Evolutionary conservation across 192 early-diverging fungal species (phyloP), one percentile per base, ranked within the genome.

Genomic region (Phycomyces blakesleeanus): DNA sequence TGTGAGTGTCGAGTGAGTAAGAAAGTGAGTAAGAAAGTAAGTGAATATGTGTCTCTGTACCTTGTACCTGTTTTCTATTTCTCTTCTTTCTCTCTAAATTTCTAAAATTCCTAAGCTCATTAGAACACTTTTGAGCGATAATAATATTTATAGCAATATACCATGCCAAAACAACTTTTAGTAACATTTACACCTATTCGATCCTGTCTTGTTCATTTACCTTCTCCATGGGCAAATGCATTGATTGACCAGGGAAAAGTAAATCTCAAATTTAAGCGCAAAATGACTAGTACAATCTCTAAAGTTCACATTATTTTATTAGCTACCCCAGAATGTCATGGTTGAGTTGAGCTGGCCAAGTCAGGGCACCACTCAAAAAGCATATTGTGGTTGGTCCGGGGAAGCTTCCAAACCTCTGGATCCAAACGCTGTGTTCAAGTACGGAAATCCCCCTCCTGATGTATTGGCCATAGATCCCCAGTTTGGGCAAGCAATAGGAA

Each of bases 121-220:
- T 34, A 2, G 29, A 34, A 34, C 2, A 5, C 29, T 7, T 34
- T 34, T 2, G 29, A 34, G 29, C 2, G 29, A 5, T 34, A 2
- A 34, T 34, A 34, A 34, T 7, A 34, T 2, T 5, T 5, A 34
- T 34, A 34, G 29, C 2, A 34, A 7, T 5, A 34, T 34, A 34
- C 3, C 53, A 88, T 87, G 87, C 75, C 79, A 12, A 83, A 87
- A 67, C 76, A 72, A 38, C 75, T 89, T 55, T 76, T 81, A n/a
- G 77, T 91, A 26, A 76, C 77, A 20, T 87, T 88, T 53, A 71
- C 77, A 7, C 84, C 87, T 25, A 63, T 91, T 49, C 66, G 78
- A 6, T 81, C 87, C 9, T 87, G 89, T 71, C 78, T 90, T 51
- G 86, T 91, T 51, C 90, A 89, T 67, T 63, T 94, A 27, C 92